These are phyloP conservation scores for Lantana camara DNA, from an alignment of 257 asterid genomes.

Conservation along the genomic window DNA sequence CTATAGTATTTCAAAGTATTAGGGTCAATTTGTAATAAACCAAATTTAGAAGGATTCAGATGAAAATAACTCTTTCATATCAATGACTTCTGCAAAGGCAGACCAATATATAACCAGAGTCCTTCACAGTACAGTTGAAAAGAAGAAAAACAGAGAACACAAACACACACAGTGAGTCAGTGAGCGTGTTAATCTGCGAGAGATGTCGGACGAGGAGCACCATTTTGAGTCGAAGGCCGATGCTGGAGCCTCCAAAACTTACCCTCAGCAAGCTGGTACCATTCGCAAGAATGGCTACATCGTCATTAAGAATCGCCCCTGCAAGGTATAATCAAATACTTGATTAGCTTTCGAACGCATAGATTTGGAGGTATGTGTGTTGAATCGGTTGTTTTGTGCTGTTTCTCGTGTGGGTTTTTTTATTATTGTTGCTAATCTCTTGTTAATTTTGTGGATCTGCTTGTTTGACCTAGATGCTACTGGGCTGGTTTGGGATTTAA, in stretches of 20 bases:
- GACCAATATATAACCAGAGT: neutral
- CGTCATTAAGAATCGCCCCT: slow-evolving; percentile 46
- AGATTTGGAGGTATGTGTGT: neutral
- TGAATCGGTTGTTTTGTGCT: neutral
- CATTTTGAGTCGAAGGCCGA: slow-evolving; percentile 52
- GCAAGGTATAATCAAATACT: slow-evolving; percentile 36
- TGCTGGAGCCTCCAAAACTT: slow-evolving; percentile 52
- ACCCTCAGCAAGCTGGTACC: slow-evolving; percentile 54
- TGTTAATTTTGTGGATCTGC: slow-evolving; percentile 19
- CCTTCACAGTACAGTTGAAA: neutral
- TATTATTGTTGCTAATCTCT: neutral
- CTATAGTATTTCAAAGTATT: too few relatives aligned
- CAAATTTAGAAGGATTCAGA: too few relatives aligned
- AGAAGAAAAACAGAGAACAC: neutral
- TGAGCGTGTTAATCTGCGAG: neutral
- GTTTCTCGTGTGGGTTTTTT: neutral
- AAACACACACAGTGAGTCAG: slow-evolving; percentile 11
- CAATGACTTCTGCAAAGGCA: neutral
- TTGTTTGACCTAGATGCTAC: neutral
- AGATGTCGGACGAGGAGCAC: slow-evolving; percentile 57
- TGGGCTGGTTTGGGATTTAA: too few relatives aligned
- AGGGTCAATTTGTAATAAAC: too few relatives aligned
- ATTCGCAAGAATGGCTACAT: slow-evolving; percentile 48
- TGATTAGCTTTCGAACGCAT: neutral
- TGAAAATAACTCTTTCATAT: too few relatives aligned